Conservation (phyloP, 2,329 filamentous ascomycete genomes). For the Lachnellula hyalina region DNA sequence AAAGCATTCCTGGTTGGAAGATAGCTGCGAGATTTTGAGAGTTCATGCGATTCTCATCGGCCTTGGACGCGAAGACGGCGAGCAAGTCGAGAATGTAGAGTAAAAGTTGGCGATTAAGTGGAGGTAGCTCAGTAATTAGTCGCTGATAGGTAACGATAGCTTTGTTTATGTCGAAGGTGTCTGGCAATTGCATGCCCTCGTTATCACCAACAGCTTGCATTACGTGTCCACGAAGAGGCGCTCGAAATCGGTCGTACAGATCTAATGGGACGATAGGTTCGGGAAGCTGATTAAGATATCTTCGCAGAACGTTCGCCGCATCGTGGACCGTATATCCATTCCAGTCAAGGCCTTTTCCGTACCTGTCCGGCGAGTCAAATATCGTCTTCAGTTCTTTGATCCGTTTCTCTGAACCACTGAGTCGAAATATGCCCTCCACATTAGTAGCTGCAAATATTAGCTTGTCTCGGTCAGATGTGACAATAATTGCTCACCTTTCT, state of each 20-base stretch:
- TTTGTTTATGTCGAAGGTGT: conserved; percentile 65
- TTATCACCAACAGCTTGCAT: conserved; percentile 68
- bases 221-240: conserved; percentile 63
- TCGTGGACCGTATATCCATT: conserved; percentile 97
- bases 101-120: conserved; percentile 86
- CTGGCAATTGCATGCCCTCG: conserved; percentile 64
- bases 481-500: conserved; percentile 67
- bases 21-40: conserved; percentile 92
- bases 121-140: conserved; percentile 87
- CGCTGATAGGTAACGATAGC: conserved; percentile 82
- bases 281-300: conserved; percentile 93
- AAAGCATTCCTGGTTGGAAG: conserved; percentile 94
- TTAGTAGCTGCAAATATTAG: conserved; percentile 64
- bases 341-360: conserved; percentile 96
- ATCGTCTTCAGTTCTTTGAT: conserved; percentile 92
- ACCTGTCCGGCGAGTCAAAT: conserved; percentile 92
- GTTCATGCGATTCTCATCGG: conserved; percentile 95
- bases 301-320: conserved; percentile 89
- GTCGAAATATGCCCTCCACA: conserved; percentile 91
- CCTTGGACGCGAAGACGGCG: conserved; percentile 94
- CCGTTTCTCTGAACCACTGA: conserved; percentile 93
- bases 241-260: conserved; percentile 85
- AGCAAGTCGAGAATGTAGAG: conserved; percentile 94
- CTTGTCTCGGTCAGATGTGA: background rate
- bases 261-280: conserved; percentile 95